These are phyloP conservation scores for Euphorbia neoarborescens DNA, from an alignment of 441 rosid genomes.

Conservation along the genomic window DNA sequence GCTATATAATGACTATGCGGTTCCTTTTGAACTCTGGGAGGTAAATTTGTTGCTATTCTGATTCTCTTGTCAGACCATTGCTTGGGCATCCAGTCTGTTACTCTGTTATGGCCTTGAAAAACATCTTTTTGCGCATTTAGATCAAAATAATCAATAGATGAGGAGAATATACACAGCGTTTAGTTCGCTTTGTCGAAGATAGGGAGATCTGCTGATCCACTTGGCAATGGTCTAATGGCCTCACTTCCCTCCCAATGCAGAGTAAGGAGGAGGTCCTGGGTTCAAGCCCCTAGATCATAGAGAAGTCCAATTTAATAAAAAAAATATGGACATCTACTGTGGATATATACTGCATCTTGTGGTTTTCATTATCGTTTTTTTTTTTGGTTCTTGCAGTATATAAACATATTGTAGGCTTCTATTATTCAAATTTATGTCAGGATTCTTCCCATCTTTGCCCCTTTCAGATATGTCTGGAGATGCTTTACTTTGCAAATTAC, in stretches of 20 bases:
- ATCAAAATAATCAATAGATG: neutral
- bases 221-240: no score
- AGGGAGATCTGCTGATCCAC: no score
- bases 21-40: constrained; percentile 97
- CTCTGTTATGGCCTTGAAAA: constrained; percentile 1
- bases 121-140: neutral
- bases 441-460: constrained; percentile 19
- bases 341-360: neutral
- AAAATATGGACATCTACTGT: neutral
- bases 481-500: constrained; percentile 90
- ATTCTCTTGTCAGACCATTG: constrained; percentile 4
- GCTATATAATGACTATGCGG: constrained; percentile 90
- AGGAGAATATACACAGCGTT: neutral
- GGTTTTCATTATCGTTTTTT: neutral
- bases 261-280: no score
- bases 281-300: no score
- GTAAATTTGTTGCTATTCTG: constrained; percentile 29
- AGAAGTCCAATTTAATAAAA: no score
- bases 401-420: neutral
- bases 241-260: no score
- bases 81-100: neutral
- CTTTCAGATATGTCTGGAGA: constrained; percentile 73
- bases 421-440: neutral
- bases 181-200: neutral
- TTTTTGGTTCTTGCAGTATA: neutral